Evolutionary conservation across 805 yeast species (phyloP), one percentile per base, ranked within the genome.

Genomic region (Candida andamanensis): DNA sequence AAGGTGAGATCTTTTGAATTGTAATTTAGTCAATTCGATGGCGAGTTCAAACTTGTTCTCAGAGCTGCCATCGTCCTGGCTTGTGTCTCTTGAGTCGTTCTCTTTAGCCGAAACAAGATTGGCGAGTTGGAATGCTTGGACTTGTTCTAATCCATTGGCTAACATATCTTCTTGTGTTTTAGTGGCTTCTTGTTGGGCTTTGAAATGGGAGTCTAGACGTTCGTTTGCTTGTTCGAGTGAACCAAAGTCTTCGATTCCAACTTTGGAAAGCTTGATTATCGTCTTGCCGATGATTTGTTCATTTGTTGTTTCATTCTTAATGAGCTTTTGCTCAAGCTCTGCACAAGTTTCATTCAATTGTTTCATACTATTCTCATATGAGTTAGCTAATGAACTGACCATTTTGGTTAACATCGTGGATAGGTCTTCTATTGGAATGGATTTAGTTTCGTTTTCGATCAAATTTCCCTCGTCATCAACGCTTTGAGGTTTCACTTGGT

Each of bases 321-420:
- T 60, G 30, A 84, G 50, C 38, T 78, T 80, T 29, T 67, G 68
- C 18, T 58, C 60, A 29, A 84, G 51, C 39, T 76, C 80, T 7
- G 52, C 23, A 14, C 42, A 40, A 29, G 60, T 57, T 6, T 33
- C 32, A 17, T 45, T 49, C 14, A 60, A 39, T 4, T 76, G 68
- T 24, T 39, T 69, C 69, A 43, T 76, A 26, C 74, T 58, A 13
- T 61, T 52, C 30, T 76, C 78, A 49, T 78, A 85, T n/a, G 71
- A 60, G 13, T 67, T 72, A 15, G 71, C 41, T 31, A 79, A 57
- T n/a, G 74, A 68, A 32, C 63, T 60, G 1, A 78, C 66, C 52
- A 76, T 56, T 5, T 59, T 58, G 19, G 41, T 40, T 13, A 64
- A 39, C 62, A 65, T 63, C 45, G 54, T 46, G 13, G 56, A 58